Percentiles rank a stretch among this genome's conserved stretches.
These are phyloP conservation scores for Xylariaceae sp. DNA, from an alignment of 2,329 filamentous ascomycete species.

Conservation along the genomic window DNA sequence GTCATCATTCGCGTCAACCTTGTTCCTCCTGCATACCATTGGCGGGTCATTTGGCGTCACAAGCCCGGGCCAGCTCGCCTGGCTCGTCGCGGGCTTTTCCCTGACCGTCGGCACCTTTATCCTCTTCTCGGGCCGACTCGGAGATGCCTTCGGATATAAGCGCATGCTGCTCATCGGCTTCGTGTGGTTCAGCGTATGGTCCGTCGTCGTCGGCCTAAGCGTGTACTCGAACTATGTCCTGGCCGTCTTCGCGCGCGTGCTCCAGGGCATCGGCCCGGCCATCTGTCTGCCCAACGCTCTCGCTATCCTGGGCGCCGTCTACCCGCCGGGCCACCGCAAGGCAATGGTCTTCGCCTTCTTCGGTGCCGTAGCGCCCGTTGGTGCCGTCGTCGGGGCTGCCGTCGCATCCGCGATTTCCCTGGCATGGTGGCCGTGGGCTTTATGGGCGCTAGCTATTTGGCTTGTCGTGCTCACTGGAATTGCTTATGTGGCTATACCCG, in stretches of 20 bases:
- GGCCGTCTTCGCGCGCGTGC: conserved; percentile 49
- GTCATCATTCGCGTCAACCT: conserved; percentile 20
- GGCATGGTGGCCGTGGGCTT: conserved; percentile 39
- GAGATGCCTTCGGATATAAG: conserved; percentile 56
- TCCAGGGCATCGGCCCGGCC: conserved; percentile 57
- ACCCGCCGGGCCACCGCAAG: conserved; percentile 46
- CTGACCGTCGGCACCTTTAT: conserved; percentile 58
- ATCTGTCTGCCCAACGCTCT: conserved; percentile 59
- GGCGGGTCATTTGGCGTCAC: conserved; percentile 47
- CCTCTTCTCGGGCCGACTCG: conserved; percentile 54
- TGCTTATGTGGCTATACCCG: conserved; percentile 33
- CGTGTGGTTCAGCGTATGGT: conserved; percentile 54
- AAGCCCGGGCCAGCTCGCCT: conserved; percentile 48
- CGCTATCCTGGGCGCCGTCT: conserved; percentile 54
- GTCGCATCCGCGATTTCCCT: conserved; percentile 32
- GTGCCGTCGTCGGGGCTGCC: conserved; percentile 30
- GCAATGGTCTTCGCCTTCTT: conserved; percentile 40
- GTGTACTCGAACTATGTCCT: conserved; percentile 45
- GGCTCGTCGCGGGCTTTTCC: conserved; percentile 54
- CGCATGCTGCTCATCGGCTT: conserved; percentile 53
- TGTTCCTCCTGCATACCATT: conserved; percentile 47
- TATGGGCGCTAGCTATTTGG: conserved; percentile 33
- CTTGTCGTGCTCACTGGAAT: conserved; percentile 28
- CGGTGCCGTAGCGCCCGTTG: conserved; percentile 37
- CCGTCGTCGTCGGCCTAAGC: conserved; percentile 49